Evolutionary conservation across 305 asterid species (phyloP), one percentile per base, ranked within the genome.

Genomic region (Andrographis paniculata): DNA sequence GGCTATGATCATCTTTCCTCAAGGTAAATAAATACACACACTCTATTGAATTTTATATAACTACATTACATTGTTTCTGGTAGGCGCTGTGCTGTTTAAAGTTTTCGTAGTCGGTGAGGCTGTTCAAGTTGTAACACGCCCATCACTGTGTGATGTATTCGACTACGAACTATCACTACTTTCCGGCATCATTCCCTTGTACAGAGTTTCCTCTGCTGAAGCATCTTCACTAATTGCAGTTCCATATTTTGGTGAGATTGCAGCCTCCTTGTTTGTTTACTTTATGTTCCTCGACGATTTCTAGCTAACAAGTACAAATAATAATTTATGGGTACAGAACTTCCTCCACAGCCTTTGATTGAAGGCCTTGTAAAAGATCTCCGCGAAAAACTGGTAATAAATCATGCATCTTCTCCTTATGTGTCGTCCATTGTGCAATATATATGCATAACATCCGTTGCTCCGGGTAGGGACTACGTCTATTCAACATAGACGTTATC

Each of bases 141-240:
- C 73, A 72, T 78, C 88, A 18, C 65, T 81, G 45, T 88, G 84
- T 27, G 84, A 81, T 50, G 76, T 75, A 10, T 64, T 79, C 47
- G 70, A 69, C 37, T 61, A 68, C 35, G 82, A 27, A 6, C 10
- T 27, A 27, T 27, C 76, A 23, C 58, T 61, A 49, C 68, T 53
- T 45, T 59, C 67, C 44, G 88, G 93, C 13, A 74, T 81, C 14
- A 78, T 70, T 57, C 82, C 59, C 60, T 81, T 81, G 42, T 88
- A 84, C 16, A 72, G 93, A 63, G 88, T 81, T 61, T 81, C 93
- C 16, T 68, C 84, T 52, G 85, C 93, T 17, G 82, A 79, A 56
- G 82, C 84, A 33, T 73, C 80, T 48, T 75, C 15, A 84, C 88
- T 21, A 87, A 81, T 27, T 27, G 6, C 13, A 84, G 78, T 60